Base-by-base conservation (phyloP, 1,284 basidiomycete species). In the Kalmanozyma brasiliensis region DNA sequence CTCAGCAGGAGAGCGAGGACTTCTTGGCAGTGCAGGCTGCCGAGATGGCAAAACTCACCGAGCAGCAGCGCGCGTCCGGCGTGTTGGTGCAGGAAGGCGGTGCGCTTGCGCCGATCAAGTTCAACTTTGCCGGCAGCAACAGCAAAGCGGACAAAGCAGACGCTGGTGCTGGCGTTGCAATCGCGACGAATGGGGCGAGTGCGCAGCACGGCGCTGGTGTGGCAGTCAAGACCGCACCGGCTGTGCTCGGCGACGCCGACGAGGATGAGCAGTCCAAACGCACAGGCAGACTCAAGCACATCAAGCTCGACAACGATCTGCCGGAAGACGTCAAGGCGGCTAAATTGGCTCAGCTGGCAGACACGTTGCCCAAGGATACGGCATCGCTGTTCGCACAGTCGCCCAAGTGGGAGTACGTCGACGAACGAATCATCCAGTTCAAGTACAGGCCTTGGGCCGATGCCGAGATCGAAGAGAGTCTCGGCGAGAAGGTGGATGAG, bases 401-500 rank as follows among this genome's bases (percentile, higher is more conserved):
- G 23, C 77, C 77, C 1, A 52, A 43, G 13, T 80, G 78, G 78
- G 69, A 74, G 16, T 61, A 40, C 19, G 34, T 80, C 14, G 71
- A 76, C 20, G 73, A 73, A 49, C 20, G 24, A 4, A 33, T 61
- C 23, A 60, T 76, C 14, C 61, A 63, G 40, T 35, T 5, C 43
- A 65, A 62, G 42, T 80, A 76, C 26, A 33, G 44, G 16, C 38
- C 47, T 9, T 69, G 73, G 52, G 58, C 52, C 14, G 77, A 79
- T 48, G 43, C 42, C 6, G 64, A 69, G 52, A 79, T 80, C 41
- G 71, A 65, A 17, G 76, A 74, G 17, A 76, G 70, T 36, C 36
- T 80, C 4, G 78, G 78, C 14, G 78, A 79, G 51, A 55, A 62
- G 29, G 78, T 79, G 7, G 69, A 72, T 4, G 78, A 80, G 38